Conservation (phyloP, 1,284 basidiomycete genomes). For the Anthracocystis walkeri region DNA sequence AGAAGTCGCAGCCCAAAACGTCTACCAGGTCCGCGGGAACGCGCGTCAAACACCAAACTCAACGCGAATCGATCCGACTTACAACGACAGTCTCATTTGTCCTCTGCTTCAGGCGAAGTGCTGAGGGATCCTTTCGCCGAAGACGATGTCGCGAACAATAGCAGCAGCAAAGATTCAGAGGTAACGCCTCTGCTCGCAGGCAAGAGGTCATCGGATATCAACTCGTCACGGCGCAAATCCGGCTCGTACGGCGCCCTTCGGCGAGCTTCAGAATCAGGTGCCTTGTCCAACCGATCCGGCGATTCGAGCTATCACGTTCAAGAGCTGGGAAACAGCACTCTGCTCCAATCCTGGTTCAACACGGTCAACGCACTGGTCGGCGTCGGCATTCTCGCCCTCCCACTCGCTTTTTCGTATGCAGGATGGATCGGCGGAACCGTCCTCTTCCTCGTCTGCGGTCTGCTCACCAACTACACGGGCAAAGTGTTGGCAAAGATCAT, state of each 20-base stretch:
- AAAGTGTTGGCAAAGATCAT: slow-evolving; percentile 67
- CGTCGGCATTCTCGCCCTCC: slow-evolving; percentile 66
- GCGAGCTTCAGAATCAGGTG: slow-evolving; percentile 25
- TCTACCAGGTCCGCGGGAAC: slow-evolving; percentile 19
- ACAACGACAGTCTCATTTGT: slow-evolving; percentile 3
- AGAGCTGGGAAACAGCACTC: slow-evolving; percentile 56
- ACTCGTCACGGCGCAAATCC: slow-evolving; percentile 9
- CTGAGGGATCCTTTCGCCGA: slow-evolving; percentile 54
- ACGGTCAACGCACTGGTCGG: slow-evolving; percentile 67
- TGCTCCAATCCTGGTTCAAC: slow-evolving; percentile 68
- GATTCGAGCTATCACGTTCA: slow-evolving; percentile 21
- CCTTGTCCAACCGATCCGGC: slow-evolving; percentile 13
- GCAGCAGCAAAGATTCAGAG: slow-evolving; percentile 18
- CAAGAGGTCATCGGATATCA: slow-evolving; percentile 4
- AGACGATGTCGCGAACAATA: slow-evolving; percentile 12
- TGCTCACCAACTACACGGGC: slow-evolving; percentile 67
- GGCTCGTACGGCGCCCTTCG: slow-evolving; percentile 21
- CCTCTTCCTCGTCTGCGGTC: slow-evolving; percentile 62
- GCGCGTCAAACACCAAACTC: slow-evolving; percentile 27
- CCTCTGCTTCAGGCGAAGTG: slow-evolving; percentile 17
- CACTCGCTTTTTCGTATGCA: slow-evolving; percentile 63
- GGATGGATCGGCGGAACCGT: slow-evolving; percentile 60
- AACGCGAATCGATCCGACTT: slow-evolving; percentile 3
- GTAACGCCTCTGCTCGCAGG: slow-evolving; percentile 10
- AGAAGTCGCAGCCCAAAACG: slow-evolving; percentile 57